phyloP scores from a whole-genome alignment of 805 yeast species.

The Saturnispora silvae region DNA sequence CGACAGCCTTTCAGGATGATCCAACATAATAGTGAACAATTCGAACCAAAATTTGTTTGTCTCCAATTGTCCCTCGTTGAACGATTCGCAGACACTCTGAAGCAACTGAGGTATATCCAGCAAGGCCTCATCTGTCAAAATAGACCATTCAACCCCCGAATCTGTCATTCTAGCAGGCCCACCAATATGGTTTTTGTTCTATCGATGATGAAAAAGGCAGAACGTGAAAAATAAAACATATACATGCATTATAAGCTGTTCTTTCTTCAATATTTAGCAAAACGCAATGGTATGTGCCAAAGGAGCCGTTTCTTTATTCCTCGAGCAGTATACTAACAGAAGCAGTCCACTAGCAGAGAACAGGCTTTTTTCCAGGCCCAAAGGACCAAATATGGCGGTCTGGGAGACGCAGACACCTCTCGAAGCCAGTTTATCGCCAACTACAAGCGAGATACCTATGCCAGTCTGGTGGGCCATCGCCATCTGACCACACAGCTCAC shows the following conservation, averaged over 20 bases:
- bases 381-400: slow-evolving; percentile 56
- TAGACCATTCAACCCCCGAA: not conserved
- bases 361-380: slow-evolving; percentile 44
- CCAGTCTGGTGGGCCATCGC: slow-evolving; percentile 52
- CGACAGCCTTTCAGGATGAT: slow-evolving; percentile 17
- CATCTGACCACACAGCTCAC: slow-evolving; percentile 43
- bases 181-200: too few relatives aligned
- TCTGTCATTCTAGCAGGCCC: not conserved
- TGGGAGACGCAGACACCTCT: slow-evolving; percentile 67
- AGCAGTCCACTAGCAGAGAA: slow-evolving; percentile 57
- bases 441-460: slow-evolving; percentile 55
- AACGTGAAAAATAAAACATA: too few relatives aligned
- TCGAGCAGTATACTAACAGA: slow-evolving; percentile 1
- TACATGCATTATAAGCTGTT: too few relatives aligned
- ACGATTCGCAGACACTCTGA: not conserved
- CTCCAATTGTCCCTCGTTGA: not conserved
- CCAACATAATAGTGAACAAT: slow-evolving; percentile 16
- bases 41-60: slow-evolving; percentile 15
- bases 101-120: too few relatives aligned
- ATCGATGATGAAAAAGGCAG: not conserved
- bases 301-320: too few relatives aligned
- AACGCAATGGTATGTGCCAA: too few relatives aligned
- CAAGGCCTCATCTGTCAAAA: slow-evolving; percentile 2
- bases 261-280: too few relatives aligned
- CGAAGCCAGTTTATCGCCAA: slow-evolving; percentile 61